These are phyloP conservation scores for Tylopilus sp. DNA, from an alignment of 768 basidiomycete genomes.

Conservation along the genomic window DNA sequence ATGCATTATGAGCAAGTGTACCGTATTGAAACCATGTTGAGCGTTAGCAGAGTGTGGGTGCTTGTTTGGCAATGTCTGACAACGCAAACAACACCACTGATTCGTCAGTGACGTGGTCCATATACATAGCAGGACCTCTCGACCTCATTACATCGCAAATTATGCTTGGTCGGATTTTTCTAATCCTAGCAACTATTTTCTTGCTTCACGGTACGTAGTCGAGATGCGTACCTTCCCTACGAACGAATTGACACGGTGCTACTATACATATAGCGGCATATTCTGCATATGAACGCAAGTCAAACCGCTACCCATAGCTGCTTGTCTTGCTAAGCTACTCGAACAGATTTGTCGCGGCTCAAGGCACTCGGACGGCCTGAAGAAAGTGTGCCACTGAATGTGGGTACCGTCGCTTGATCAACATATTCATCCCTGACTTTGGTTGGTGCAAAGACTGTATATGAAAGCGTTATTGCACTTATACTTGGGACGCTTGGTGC, in stretches of 20 bases:
- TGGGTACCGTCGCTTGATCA: constrained; percentile 29
- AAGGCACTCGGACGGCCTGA: constrained; percentile 75
- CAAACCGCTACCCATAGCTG: constrained; percentile 17
- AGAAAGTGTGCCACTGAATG: constrained; percentile 60
- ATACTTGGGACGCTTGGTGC: constrained; percentile 71
- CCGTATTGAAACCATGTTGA: no score
- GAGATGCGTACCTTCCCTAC: neutral
- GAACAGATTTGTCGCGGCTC: constrained; percentile 66
- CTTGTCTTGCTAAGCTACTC: constrained; percentile 2
- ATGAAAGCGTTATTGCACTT: constrained; percentile 63
- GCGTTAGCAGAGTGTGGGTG: no score
- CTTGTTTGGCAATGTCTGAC: constrained; percentile 14
- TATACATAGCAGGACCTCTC: no score
- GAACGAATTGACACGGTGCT: neutral
- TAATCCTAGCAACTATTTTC: constrained; percentile 43
- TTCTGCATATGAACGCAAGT: constrained; percentile 77
- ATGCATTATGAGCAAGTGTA: no score
- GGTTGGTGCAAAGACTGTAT: constrained; percentile 47
- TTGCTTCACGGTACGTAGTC: constrained; percentile 52
- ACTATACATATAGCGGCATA: constrained; percentile 54
- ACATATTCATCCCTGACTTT: neutral
- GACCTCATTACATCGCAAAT: neutral
- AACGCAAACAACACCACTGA: constrained; percentile 4
- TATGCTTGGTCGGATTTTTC: constrained; percentile 48
- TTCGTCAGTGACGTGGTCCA: no score